Conservation (phyloP, 2,329 filamentous ascomycete species). For the Curvularia lunata region DNA sequence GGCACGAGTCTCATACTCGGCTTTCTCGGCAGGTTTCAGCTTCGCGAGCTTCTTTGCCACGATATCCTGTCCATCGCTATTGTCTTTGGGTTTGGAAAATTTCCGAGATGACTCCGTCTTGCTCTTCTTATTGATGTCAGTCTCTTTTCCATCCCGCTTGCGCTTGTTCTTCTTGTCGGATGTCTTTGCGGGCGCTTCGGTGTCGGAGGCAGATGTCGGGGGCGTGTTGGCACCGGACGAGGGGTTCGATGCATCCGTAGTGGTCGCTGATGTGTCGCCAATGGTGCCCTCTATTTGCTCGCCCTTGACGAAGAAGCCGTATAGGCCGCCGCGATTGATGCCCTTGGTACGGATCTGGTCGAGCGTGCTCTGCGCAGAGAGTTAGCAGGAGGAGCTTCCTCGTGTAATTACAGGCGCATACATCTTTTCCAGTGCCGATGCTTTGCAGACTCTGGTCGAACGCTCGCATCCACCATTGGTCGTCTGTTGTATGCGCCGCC, state of each 20-base stretch:
- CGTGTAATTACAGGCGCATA: slow-evolving; percentile 12
- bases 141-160: slow-evolving; percentile 30
- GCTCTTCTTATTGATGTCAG: slow-evolving; percentile 18
- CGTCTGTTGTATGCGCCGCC: slow-evolving; percentile 59
- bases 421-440: slow-evolving; percentile 46
- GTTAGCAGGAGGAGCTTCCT: neutral
- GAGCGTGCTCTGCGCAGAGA: slow-evolving; percentile 62
- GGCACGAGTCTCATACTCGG: slow-evolving; percentile 44
- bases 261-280: slow-evolving; percentile 30
- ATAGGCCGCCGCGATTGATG: slow-evolving; percentile 66
- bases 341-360: slow-evolving; percentile 55
- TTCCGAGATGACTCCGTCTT: slow-evolving; percentile 20
- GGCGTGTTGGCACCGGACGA: slow-evolving; percentile 34
- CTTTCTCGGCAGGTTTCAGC: slow-evolving; percentile 36
- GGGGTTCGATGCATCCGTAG: slow-evolving; percentile 25
- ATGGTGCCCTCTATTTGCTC: slow-evolving; percentile 78
- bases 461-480: slow-evolving; percentile 97
- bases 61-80: slow-evolving; percentile 11
- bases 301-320: slow-evolving; percentile 84
- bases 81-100: slow-evolving; percentile 2
- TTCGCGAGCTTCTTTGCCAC: slow-evolving; percentile 37
- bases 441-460: slow-evolving; percentile 90
- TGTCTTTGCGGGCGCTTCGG: slow-evolving; percentile 22
- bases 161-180: slow-evolving; percentile 35
- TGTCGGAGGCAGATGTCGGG: slow-evolving; percentile 36